Base-by-base conservation (phyloP, 2,329 filamentous ascomycete species). In the Penicillium italicum region DNA sequence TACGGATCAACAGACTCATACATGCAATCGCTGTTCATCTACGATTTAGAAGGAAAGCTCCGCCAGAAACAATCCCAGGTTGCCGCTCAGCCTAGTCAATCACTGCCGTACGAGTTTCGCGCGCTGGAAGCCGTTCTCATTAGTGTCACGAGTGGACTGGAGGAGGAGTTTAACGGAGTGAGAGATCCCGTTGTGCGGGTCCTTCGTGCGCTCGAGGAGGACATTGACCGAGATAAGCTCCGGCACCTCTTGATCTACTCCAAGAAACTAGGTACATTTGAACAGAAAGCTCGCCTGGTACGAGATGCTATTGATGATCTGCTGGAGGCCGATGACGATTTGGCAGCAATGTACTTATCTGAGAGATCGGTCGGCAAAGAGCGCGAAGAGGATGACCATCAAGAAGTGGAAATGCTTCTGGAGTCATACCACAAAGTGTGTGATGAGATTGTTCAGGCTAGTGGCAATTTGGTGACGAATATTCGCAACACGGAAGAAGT, bases 401-500 rank as follows among this genome's bases (percentile, higher is more conserved):
- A 93, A 26, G 94, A 99, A 74, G 89, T 99, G 6, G 94, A 99
- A 76, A 91, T 99, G 86, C 80, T 99, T 46, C 79, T 99, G 5
- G 94, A 99, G 73, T 96, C 91, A 3, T 99, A 99, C 72, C 91
- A 97, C 74, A 97, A 97, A 74, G 88, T 99, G 40, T 93, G 91
- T 63, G 94, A 99, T 70, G 94, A 99, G 78, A 97, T 97, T 66
- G 93, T 97, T 9, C 93, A 99, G 74, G 90, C 95, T 60, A 91
- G 91, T 16, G 89, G 91, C 59, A 97, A 96, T 74, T 75, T 97
- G 63, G 92, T 97, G 53, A 93, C 89, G 10, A 91, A 90, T 63
- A 99, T 99, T 72, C 85, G 94, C 66, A 99, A 97, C 75, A 99
- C 94, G 0, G 94, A 99, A 75, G 94, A 99, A 77, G 95, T 99